Conservation (phyloP, 257 asterid genomes). For the Perilla frutescens region DNA sequence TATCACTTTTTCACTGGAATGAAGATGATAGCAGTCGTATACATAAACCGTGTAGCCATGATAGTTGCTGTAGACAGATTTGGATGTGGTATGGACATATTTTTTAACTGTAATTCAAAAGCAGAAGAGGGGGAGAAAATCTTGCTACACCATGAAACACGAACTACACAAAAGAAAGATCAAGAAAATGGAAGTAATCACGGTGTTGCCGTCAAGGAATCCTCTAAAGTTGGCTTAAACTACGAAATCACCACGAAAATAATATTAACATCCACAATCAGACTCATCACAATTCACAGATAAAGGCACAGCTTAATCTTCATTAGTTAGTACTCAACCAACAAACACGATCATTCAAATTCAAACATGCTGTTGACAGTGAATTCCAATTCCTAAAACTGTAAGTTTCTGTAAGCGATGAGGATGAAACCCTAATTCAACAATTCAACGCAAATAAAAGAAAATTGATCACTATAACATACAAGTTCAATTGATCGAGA, state of each 20-base stretch:
- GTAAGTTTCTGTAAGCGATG: background rate
- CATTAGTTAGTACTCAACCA: background rate
- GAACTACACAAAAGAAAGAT: background rate
- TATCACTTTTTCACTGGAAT: constrained; percentile 1
- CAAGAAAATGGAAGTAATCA: background rate
- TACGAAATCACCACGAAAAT: background rate
- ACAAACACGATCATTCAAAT: background rate
- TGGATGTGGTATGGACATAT: background rate
- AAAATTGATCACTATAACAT: background rate
- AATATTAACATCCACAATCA: background rate
- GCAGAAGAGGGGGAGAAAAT: background rate
- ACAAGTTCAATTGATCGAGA: background rate
- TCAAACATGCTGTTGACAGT: background rate
- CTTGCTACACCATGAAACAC: background rate
- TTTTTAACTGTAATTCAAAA: background rate
- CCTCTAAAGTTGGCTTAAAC: background rate
- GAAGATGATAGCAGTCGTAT: background rate
- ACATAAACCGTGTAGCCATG: no score
- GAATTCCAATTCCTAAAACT: constrained; percentile 3
- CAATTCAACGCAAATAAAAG: background rate
- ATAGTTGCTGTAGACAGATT: no score
- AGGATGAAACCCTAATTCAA: constrained; percentile 31
- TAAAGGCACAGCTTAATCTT: constrained; percentile 6
- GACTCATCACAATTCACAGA: constrained; percentile 14
- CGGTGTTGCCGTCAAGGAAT: no score